Evolutionary conservation across 148 eudicot genomes (phyloP).

Genomic region (Fagopyrum esculentum): DNA sequence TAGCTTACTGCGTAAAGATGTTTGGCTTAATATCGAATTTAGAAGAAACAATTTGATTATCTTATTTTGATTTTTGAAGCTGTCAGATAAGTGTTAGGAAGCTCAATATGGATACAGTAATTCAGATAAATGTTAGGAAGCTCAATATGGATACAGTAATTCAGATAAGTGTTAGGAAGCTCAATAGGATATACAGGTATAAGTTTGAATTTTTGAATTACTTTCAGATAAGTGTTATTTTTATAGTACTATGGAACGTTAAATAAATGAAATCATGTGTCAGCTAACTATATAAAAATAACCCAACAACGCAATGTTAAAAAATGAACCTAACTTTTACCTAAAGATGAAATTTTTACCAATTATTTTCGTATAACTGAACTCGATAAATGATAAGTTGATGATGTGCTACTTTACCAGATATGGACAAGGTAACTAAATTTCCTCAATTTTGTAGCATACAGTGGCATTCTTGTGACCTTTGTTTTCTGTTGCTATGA

Average conservation of each 20-base stretch:
- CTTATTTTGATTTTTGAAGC: too few relatives aligned
- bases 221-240: not conserved
- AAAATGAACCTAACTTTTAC: not conserved
- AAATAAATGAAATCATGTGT: not conserved
- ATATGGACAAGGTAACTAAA: not conserved
- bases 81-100: too few relatives aligned
- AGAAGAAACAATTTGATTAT: too few relatives aligned
- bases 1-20: not conserved
- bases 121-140: not conserved
- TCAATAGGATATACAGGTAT: not conserved
- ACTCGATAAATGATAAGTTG: not conserved
- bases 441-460: not conserved
- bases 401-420: not conserved
- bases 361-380: not conserved
- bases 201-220: not conserved
- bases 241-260: not conserved
- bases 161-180: not conserved
- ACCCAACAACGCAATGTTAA: not conserved
- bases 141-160: not conserved
- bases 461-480: not conserved
- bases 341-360: not conserved
- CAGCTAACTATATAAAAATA: not conserved
- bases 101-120: not conserved
- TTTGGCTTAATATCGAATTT: not conserved
- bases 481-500: not conserved